phyloP scores from a whole-genome alignment of 768 basidiomycete genomes.

The Termitomyces sp. region DNA sequence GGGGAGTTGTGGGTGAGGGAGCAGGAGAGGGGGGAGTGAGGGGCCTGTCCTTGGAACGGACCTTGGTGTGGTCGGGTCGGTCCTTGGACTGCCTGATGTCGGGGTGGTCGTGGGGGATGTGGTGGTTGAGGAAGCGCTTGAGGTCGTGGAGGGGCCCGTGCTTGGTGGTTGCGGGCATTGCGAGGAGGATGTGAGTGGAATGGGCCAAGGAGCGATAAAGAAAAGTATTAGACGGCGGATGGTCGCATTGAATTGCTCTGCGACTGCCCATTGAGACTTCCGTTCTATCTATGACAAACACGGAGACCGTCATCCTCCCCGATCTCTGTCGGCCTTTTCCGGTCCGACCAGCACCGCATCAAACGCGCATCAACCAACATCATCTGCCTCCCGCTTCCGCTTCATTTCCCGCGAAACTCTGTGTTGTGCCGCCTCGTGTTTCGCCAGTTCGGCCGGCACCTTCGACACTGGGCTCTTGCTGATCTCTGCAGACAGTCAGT shows the following conservation, averaged over 20 bases:
- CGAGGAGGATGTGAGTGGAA: conserved; percentile 17
- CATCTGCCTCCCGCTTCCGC: conserved; percentile 83
- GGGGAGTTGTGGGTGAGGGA: conserved; percentile 22
- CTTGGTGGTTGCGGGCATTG: conserved; percentile 31
- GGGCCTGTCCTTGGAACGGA: too few species aligned
- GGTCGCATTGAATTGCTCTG: background rate
- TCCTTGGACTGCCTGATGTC: conserved; percentile 41
- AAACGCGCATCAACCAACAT: conserved; percentile 42
- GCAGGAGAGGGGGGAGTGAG: conserved; percentile 24
- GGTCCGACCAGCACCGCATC: too few species aligned
- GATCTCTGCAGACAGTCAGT: conserved; percentile 65
- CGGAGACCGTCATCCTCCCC: background rate
- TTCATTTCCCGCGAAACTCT: conserved; percentile 94
- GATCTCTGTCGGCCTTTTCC: background rate
- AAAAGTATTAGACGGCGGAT: background rate
- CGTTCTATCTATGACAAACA: conserved; percentile 11
- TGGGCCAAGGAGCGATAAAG: too few species aligned
- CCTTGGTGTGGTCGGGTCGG: conserved; percentile 19
- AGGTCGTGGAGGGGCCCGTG: conserved; percentile 86
- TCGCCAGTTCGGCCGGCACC: conserved; percentile 81
- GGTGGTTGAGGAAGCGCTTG: conserved; percentile 92
- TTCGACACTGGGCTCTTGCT: conserved; percentile 88
- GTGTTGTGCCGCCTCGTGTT: conserved; percentile 90
- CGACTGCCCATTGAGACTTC: background rate
- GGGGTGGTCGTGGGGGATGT: conserved; percentile 56